Evolutionary conservation across 1,284 basidiomycete genomes (phyloP), one percentile per base, ranked within the genome.

Genomic region (Cryptococcus sp.): DNA sequence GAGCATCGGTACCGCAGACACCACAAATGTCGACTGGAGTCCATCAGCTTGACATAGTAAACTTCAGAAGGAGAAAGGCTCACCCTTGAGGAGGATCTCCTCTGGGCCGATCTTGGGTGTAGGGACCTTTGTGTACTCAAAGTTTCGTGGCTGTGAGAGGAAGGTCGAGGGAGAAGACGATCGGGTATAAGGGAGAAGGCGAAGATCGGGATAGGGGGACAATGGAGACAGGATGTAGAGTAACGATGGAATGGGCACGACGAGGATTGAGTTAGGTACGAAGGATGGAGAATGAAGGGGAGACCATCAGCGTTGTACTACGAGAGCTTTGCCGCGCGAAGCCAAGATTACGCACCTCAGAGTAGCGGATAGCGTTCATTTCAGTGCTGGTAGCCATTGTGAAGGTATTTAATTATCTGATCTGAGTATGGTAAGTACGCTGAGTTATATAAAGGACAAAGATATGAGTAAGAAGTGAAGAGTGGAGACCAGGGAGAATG

Each of bases 1-100:
- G 88, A 35, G 63, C 62, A 69, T 89, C 87, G 23, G 86, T 89
- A 50, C 87, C 87, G 68, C 87, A 89, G 51, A 88, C 80, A 67
- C 87, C 86, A 59, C 74, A 76, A 59, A 76, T 70, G 61, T 72
- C 63, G 62, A 78, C 75, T 72, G 50, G n/a, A 23, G 23, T 47
- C 15, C 38, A 37, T 46, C 44, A 46, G 44, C 44, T 13, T 31
- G 10, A 30, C 4, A 33, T 11, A 31, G 15, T 32, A 32, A 33
- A 30, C n/a, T 13, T 15, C 8, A 30, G 44, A 34, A 32, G 38
- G 23, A n/a, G 3, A 4, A 14, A 34, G 36, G 56, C 71, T 58
- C 47, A 84, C 84, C 84, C 81, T 88, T 87, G 59, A 89, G 79
- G 35, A 88, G 79, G 38, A 89, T 81, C 59, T 89, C 84, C 59